A percentile compares a stretch with the other conserved stretches of the same genome.
phyloP scores from a whole-genome alignment of 2,329 filamentous ascomycete genomes.

The Chaetomium olivaceum region DNA sequence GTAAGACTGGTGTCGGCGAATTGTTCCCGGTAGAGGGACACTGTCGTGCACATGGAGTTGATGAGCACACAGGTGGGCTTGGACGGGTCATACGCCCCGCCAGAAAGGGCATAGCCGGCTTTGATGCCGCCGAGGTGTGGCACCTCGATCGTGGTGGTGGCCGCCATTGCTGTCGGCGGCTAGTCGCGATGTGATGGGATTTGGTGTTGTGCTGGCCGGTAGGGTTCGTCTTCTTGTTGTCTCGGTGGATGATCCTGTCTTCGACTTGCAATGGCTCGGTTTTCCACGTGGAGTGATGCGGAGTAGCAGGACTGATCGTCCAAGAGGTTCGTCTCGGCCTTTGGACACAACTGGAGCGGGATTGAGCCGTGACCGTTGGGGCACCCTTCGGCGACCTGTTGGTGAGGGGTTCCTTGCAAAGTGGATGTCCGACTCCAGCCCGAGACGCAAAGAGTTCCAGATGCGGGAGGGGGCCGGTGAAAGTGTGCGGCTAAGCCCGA shows the following conservation, averaged over 20 bases:
- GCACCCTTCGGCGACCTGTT: neutral
- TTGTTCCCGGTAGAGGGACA: conserved; percentile 48
- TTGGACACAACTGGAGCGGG: neutral
- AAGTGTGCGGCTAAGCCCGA: neutral
- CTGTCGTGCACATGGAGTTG: conserved; percentile 54
- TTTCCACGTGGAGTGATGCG: neutral
- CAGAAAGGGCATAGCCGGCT: conserved; percentile 43
- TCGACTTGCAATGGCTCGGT: neutral
- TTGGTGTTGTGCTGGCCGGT: neutral
- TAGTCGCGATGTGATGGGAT: neutral
- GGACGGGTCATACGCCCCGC: conserved; percentile 44
- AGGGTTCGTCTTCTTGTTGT: neutral
- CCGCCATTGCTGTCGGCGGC: conserved; percentile 34
- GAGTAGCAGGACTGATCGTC: neutral
- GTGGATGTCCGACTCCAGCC: neutral
- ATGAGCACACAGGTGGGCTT: conserved; percentile 55
- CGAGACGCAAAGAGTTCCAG: neutral
- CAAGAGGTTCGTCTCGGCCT: neutral
- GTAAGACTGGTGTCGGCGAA: conserved; percentile 45
- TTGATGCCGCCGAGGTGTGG: conserved; percentile 51
- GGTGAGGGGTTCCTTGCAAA: neutral
- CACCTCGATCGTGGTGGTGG: conserved; percentile 46
- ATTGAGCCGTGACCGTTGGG: neutral
- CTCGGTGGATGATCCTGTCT: neutral
- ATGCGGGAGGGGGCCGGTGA: neutral